These are phyloP conservation scores for Oryza glaberrima DNA, from an alignment of 176 grass and related monocot species.

Conservation along the genomic window DNA sequence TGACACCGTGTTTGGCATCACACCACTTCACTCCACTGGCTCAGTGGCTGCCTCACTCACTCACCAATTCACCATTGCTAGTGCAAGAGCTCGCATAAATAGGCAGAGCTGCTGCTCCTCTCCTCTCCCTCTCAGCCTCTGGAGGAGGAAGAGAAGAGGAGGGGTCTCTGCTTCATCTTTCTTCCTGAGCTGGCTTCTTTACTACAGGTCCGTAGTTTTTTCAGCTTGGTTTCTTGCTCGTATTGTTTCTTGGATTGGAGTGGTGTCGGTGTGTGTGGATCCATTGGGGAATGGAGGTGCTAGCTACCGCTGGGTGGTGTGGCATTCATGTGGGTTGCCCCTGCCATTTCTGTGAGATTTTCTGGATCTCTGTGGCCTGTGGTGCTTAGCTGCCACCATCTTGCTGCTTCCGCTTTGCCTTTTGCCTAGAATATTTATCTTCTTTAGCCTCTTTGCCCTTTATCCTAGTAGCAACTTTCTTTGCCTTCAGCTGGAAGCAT, in stretches of 20 bases:
- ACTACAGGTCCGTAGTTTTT: constrained; percentile 32
- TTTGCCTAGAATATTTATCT: constrained; percentile 40
- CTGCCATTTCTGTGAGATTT: constrained; percentile 26
- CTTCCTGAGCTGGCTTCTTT: constrained; percentile 41
- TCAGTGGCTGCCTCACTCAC: constrained; percentile 31
- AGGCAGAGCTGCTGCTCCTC: neutral
- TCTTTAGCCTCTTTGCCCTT: constrained; percentile 32
- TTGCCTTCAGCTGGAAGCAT: constrained; percentile 38
- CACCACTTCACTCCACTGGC: constrained; percentile 21
- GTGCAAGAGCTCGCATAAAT: constrained; percentile 43
- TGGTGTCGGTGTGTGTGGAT: constrained; percentile 26
- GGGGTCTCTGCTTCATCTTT: neutral
- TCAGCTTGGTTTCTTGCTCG: constrained; percentile 11
- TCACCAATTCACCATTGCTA: constrained; percentile 34
- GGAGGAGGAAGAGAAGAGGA: neutral
- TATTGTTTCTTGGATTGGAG: constrained; percentile 23
- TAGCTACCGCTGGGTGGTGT: neutral
- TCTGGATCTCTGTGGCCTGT: constrained; percentile 27
- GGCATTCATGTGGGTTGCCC: constrained; percentile 32
- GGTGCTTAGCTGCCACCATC: constrained; percentile 18
- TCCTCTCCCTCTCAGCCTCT: neutral
- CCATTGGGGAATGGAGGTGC: constrained; percentile 30
- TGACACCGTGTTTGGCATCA: constrained; percentile 45
- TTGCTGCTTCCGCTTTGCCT: constrained; percentile 19
- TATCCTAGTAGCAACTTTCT: neutral